These are phyloP conservation scores for Penicillium sp. DNA, from an alignment of 2,329 filamentous ascomycete species.

Conservation along the genomic window DNA sequence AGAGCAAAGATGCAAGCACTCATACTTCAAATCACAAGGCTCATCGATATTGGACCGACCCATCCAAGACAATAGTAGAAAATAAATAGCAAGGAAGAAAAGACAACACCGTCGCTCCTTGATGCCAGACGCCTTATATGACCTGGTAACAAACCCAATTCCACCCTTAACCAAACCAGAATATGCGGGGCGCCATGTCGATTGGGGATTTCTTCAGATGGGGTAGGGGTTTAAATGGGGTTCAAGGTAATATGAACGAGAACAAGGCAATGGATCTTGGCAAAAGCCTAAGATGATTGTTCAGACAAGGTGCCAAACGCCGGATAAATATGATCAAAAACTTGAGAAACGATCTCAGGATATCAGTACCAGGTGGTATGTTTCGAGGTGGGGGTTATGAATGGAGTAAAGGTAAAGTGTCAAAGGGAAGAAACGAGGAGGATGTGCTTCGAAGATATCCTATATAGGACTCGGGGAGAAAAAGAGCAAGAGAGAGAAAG, in stretches of 20 bases:
- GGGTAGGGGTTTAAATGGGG: not conserved
- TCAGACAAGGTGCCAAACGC: slow-evolving; percentile 5
- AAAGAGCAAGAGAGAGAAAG: not conserved
- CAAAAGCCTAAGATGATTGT: not conserved
- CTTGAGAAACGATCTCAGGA: slow-evolving; percentile 2
- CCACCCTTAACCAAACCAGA: not conserved
- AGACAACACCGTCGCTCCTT: slow-evolving; percentile 7
- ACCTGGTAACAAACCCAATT: not conserved
- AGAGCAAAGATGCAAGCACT: not conserved
- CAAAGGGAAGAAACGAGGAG: not conserved
- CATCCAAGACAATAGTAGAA: slow-evolving; percentile 1
- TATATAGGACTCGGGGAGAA: not conserved
- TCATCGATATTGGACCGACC: not conserved
- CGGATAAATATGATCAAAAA: not conserved
- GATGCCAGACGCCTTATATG: slow-evolving; percentile 1
- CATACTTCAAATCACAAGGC: not conserved
- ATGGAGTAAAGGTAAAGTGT: not conserved
- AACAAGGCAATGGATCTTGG: not conserved
- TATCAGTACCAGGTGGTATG: slow-evolving; percentile 13
- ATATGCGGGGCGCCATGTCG: slow-evolving; percentile 1
- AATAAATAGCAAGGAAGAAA: slow-evolving; percentile 3
- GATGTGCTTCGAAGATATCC: not conserved
- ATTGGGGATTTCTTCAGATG: not conserved
- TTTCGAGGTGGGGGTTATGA: not conserved
- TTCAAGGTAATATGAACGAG: not conserved